Evolutionary conservation across 1,139 yeast genomes (phyloP).

Genomic region (Geotrichum macrosporum): DNA sequence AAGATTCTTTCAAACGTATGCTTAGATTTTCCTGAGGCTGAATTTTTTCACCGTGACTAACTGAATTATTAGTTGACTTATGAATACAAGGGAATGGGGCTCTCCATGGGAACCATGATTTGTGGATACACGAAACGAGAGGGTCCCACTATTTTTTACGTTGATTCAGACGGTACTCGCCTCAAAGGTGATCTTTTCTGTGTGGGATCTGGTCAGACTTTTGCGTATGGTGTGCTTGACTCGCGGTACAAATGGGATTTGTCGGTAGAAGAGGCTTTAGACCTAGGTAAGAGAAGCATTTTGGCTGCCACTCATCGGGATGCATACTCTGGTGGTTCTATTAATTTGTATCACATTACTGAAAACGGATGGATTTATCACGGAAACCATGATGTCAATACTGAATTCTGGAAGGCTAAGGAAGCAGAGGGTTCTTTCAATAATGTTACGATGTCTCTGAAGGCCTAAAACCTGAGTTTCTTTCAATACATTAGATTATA

Average conservation of each 20-base stretch:
- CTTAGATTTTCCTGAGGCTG: neutral
- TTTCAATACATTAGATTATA: too few relatives aligned
- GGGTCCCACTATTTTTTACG: conserved; percentile 93
- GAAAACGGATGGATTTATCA: conserved; percentile 94
- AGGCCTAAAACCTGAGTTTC: neutral
- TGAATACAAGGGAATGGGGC: conserved; percentile 96
- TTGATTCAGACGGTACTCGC: conserved; percentile 96
- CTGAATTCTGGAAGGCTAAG: conserved; percentile 87
- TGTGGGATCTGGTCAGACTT: conserved; percentile 99
- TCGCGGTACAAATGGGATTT: conserved; percentile 87
- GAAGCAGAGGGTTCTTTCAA: conserved; percentile 85
- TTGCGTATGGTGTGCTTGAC: conserved; percentile 98
- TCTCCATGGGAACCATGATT: conserved; percentile 98
- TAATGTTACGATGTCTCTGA: conserved; percentile 53
- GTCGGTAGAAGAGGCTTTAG: conserved; percentile 86
- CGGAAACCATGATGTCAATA: conserved; percentile 92
- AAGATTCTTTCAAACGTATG: conserved; percentile 71
- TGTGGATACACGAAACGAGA: conserved; percentile 95
- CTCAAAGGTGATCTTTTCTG: conserved; percentile 92
- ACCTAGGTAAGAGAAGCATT: conserved; percentile 90
- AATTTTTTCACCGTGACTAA: neutral
- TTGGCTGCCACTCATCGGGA: conserved; percentile 98
- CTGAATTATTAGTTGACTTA: conserved; percentile 54
- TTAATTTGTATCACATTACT: conserved; percentile 86
- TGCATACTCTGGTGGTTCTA: conserved; percentile 96